Evolutionary conservation across 305 asterid genomes (phyloP), one percentile per base, ranked within the genome.

Genomic region (Fraxinus xanthoxyloides): DNA sequence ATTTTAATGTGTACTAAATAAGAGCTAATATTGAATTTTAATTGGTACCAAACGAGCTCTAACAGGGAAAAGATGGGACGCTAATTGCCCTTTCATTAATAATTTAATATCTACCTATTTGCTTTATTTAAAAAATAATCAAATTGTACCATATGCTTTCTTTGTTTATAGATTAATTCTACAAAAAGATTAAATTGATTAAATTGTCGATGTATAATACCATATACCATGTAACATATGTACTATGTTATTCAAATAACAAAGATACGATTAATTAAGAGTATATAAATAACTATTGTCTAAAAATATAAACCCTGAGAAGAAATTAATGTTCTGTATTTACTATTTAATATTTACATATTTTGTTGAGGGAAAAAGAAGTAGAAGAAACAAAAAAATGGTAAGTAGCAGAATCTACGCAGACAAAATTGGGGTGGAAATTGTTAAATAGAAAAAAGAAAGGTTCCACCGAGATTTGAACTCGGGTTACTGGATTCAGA

Each of bases 381-480:
- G 2, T 17, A 54, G 2, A 1, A 15, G 4, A 51, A 51, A 51
- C 6, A n/a, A 51, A 48, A 54, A 54, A 17, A 5, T 5, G 26
- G 24, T 5, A 5, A 1, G 9, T 19, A 7, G 28, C 26, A 56
- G 67, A 7, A 56, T 15, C 7, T 48, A 15, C 19, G 23, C 19
- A 15, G 21, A 23, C 31, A 23, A 2, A 61, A 61, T 7, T 61
- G 31, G 31, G 30, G 70, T 2, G 75, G 3, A 3, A 75, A 59
- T 7, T 10, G 3, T 1, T 19, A 40, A 30, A 75, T 0, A 9
- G 46, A 38, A 38, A 40, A 40, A 40, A 2, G 17, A 85, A 15
- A 88, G 89, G 91, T 87, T 81, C 91, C 89, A 89, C 91, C 89
- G 91, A 87, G 90, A 89, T 10, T 87, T 89, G 91, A 89, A 89